A percentile compares a stretch with the other conserved stretches of the same genome.
Evolutionary conservation across 495 filamentous ascomycete genomes (phyloP).

Genomic region (Aspergillus bridgeri): DNA sequence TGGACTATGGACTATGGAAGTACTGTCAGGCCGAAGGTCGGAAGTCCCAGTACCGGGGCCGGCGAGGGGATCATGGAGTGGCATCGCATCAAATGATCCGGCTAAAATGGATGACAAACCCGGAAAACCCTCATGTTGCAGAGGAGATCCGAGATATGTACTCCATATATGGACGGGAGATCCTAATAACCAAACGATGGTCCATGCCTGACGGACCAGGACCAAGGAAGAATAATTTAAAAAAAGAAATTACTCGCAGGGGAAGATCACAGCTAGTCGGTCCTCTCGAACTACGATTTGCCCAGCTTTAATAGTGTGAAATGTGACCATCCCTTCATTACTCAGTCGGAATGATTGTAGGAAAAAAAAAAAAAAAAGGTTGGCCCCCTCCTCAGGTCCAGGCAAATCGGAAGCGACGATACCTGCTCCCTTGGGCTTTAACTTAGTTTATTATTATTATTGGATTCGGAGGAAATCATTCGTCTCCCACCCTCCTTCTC

Average conservation of each 20-base stretch:
- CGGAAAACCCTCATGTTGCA: no score
- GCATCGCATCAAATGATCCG: neutral
- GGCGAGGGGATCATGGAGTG: no score
- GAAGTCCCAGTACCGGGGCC: no score
- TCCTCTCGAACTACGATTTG: neutral
- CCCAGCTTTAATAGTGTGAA: neutral
- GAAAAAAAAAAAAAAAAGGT: neutral
- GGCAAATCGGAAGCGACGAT: neutral
- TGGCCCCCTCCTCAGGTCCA: neutral
- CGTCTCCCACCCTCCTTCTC: neutral
- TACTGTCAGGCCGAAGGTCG: no score
- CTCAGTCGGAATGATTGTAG: constrained; percentile 6
- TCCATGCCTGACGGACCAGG: neutral
- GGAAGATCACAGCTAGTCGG: neutral
- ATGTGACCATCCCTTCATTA: constrained; percentile 7
- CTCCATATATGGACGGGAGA: neutral
- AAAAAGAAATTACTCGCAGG: neutral
- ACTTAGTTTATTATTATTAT: neutral
- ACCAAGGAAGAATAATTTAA: neutral
- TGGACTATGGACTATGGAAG: neutral
- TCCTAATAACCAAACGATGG: neutral
- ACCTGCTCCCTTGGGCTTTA: neutral
- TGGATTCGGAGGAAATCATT: no score
- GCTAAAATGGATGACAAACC: neutral
- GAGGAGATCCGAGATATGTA: no score